Conservation (phyloP, 257 asterid species). For the Euphrasia confusa region DNA sequence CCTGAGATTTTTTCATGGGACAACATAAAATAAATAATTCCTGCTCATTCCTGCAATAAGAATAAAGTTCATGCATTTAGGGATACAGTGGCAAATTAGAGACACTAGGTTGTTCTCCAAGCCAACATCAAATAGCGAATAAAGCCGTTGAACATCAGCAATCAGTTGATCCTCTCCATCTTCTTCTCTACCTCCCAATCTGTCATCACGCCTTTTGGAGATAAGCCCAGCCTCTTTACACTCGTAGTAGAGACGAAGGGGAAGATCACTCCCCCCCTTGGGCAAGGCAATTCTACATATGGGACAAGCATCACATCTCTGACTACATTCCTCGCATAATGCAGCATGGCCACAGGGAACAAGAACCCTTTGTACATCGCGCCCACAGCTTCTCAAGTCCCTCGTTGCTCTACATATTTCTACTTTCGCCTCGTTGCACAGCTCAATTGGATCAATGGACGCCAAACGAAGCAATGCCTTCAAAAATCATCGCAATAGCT, state of each 20-base stretch:
- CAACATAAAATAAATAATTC: neutral
- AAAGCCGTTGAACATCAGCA: constrained; percentile 77
- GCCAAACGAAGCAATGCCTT: constrained; percentile 76
- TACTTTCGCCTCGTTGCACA: constrained; percentile 89
- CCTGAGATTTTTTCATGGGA: neutral
- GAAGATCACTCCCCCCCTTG: constrained; percentile 51
- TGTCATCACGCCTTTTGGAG: constrained; percentile 72
- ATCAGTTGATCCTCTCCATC: constrained; percentile 48
- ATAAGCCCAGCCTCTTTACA: constrained; percentile 86
- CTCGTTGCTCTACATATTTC: constrained; percentile 94
- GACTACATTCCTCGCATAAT: constrained; percentile 90
- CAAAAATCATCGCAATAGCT: constrained; percentile 36
- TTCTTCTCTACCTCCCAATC: constrained; percentile 63
- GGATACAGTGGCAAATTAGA: constrained; percentile 98
- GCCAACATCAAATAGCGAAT: constrained; percentile 77
- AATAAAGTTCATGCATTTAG: neutral
- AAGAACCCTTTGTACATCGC: constrained; percentile 65
- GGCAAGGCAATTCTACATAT: constrained; percentile 67
- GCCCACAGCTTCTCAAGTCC: constrained; percentile 91
- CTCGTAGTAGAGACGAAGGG: constrained; percentile 81
- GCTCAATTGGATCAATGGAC: constrained; percentile 71
- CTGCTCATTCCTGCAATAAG: neutral
- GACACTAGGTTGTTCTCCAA: constrained; percentile 83
- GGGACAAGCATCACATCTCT: constrained; percentile 88
- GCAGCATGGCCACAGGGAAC: constrained; percentile 85